Conservation (phyloP, 225 moss, liverwort and hornwort species). For the Antitrichia curtipendula region DNA sequence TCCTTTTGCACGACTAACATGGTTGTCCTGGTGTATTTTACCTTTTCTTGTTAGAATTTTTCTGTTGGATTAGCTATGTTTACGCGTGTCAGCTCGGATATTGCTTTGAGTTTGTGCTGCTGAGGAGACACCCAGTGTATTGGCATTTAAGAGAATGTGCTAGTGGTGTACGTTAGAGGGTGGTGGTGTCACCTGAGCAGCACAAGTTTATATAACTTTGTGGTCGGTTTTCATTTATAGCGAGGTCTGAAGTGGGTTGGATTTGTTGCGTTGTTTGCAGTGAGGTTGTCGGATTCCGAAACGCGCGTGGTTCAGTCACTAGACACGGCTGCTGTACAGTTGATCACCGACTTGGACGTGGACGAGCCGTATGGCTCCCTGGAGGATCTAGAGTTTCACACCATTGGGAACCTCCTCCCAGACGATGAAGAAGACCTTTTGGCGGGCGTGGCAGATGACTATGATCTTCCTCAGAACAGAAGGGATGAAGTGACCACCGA, state of each 20-base stretch:
- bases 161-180: neutral
- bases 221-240: neutral
- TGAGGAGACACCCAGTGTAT: neutral
- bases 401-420: slow-evolving; percentile 90
- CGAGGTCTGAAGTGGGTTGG: neutral
- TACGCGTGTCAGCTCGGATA: neutral
- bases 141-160: neutral
- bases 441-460: slow-evolving; percentile 81
- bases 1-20: neutral
- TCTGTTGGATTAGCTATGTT: neutral
- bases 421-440: slow-evolving; percentile 92
- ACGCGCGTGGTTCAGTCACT: slow-evolving; percentile 60
- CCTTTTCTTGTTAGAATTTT: neutral
- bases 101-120: neutral
- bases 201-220: neutral
- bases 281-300: slow-evolving; percentile 76
- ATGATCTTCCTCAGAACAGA: slow-evolving; percentile 34
- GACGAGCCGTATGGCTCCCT: slow-evolving; percentile 83
- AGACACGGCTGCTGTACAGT: slow-evolving; percentile 64
- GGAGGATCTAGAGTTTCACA: slow-evolving; percentile 90
- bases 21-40: neutral
- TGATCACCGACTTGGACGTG: slow-evolving; percentile 77
- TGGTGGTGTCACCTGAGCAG: neutral
- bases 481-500: slow-evolving; percentile 47
- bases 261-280: slow-evolving; percentile 14